A percentile compares a stretch with the other conserved stretches of the same genome.
Conservation (phyloP, 2,329 filamentous ascomycete species). For the Trichoderma gracile region DNA sequence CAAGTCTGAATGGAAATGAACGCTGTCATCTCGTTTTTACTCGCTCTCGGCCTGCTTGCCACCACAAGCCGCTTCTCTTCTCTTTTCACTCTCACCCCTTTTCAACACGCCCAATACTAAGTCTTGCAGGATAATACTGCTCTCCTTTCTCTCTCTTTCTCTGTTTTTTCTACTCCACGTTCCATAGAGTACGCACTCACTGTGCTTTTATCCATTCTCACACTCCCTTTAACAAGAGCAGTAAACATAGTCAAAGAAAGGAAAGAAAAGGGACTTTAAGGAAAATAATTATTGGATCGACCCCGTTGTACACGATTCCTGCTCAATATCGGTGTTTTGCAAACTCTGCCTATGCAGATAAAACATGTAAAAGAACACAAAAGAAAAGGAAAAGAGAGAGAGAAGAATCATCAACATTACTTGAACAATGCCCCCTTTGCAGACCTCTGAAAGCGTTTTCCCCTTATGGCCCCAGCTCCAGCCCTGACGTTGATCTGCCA, state of each 20-base stretch:
- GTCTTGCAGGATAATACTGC: background rate
- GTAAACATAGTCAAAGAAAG: constrained; percentile 18
- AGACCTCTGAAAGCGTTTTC: background rate
- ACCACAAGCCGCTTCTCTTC: no score
- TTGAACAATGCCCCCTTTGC: constrained; percentile 9
- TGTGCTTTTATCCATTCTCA: background rate
- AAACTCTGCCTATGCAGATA: constrained; percentile 21
- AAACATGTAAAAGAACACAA: constrained; percentile 13
- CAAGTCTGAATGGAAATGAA: no score
- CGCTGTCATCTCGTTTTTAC: no score
- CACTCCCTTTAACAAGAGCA: background rate
- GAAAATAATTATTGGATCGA: constrained; percentile 26
- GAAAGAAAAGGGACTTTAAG: constrained; percentile 21
- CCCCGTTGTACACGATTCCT: constrained; percentile 27
- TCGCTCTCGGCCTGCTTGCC: no score
- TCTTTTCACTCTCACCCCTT: constrained; percentile 5
- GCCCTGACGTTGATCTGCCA: constrained; percentile 15
- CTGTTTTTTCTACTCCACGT: constrained; percentile 11
- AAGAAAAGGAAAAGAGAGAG: background rate
- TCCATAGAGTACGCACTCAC: constrained; percentile 20
- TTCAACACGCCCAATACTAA: background rate
- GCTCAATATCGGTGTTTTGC: constrained; percentile 25
- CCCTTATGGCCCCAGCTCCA: background rate
- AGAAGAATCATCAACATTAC: constrained; percentile 26
- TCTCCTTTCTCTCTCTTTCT: background rate